Conservation (phyloP, 345 rosid species). For the Ricinus communis region DNA sequence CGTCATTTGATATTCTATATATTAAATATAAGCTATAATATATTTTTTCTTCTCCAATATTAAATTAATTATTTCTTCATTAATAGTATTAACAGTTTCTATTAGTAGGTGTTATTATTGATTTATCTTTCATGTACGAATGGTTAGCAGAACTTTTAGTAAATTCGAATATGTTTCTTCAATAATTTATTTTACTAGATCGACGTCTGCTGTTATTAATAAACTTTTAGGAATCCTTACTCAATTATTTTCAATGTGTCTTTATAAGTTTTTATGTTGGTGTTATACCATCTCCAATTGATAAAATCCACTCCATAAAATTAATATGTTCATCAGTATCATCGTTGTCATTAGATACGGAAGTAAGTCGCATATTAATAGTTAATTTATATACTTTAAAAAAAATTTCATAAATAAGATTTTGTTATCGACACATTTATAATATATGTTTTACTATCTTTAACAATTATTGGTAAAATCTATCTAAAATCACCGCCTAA, state of each 20-base stretch:
- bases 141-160: no score
- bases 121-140: not conserved
- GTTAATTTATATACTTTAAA: not conserved
- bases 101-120: not conserved
- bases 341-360: no score
- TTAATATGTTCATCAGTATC: no score
- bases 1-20: not conserved
- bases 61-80: not conserved
- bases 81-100: not conserved
- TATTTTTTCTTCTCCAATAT: not conserved
- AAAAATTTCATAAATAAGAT: not conserved
- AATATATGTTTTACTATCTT: not conserved
- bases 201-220: no score
- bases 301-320: no score
- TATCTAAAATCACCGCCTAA: not conserved
- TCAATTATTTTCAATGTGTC: no score
- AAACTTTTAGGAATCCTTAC: no score
- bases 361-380: no score
- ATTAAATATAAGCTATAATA: not conserved
- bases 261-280: no score
- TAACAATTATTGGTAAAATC: not conserved
- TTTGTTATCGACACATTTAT: not conserved
- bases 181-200: no score
- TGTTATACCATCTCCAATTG: no score
- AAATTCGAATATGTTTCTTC: no score